These are phyloP conservation scores for Maudiozyma humilis DNA, from an alignment of 1,139 yeast species.

Conservation along the genomic window DNA sequence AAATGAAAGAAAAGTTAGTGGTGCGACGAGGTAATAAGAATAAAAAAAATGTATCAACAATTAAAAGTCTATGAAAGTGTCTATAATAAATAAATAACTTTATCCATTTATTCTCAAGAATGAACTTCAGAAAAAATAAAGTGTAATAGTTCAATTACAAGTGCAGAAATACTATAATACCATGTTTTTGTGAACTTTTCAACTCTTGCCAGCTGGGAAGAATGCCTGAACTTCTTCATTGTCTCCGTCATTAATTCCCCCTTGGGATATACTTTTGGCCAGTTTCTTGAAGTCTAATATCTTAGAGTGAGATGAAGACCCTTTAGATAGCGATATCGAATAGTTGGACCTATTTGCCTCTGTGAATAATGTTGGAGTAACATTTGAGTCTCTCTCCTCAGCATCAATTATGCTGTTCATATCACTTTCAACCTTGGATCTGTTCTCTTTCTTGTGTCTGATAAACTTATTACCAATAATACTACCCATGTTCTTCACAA, in stretches of 20 bases:
- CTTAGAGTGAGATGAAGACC: neutral
- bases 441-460: slow-evolving; percentile 34
- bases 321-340: slow-evolving; percentile 1
- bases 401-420: slow-evolving; percentile 16
- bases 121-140: too few relatives aligned
- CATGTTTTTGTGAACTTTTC: neutral
- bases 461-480: slow-evolving; percentile 71
- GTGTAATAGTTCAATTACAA: too few relatives aligned
- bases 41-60: too few relatives aligned
- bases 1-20: too few relatives aligned
- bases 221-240: slow-evolving; percentile 2
- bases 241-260: neutral
- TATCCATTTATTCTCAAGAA: too few relatives aligned
- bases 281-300: neutral
- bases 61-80: too few relatives aligned
- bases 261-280: neutral
- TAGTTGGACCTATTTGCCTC: slow-evolving; percentile 3
- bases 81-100: too few relatives aligned
- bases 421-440: slow-evolving; percentile 15
- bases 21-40: too few relatives aligned
- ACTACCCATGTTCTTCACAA: slow-evolving; percentile 70
- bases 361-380: slow-evolving; percentile 4
- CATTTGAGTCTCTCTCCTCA: slow-evolving; percentile 6
- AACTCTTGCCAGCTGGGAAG: neutral
- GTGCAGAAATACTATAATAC: too few relatives aligned